Conservation (phyloP, 306 rosid genomes). For the Pyrus pyrifolia region DNA sequence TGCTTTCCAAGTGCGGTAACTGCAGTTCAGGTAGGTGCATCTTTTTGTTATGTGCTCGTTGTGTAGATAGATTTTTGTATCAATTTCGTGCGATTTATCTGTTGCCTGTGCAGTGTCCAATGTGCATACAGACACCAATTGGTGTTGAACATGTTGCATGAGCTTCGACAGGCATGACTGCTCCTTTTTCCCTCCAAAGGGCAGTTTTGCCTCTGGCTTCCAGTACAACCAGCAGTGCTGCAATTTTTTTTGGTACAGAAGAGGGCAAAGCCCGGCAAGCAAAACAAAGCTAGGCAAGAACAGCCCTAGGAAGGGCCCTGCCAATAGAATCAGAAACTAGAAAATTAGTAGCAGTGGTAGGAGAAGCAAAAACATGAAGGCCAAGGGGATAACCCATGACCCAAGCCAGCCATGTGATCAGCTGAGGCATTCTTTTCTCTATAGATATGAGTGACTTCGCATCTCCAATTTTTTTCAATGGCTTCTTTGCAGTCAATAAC, state of each 20-base stretch:
- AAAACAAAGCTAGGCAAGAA: not conserved
- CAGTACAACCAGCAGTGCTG: slow-evolving; percentile 46
- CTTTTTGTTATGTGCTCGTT: too few species aligned
- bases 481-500: not conserved
- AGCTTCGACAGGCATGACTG: slow-evolving; percentile 47
- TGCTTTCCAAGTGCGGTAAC: too few species aligned
- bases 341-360: not conserved
- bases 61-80: too few species aligned
- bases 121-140: slow-evolving; percentile 22
- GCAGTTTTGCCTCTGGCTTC: slow-evolving; percentile 50
- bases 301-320: not conserved
- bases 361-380: not conserved
- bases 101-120: too few species aligned
- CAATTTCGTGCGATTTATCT: too few species aligned
- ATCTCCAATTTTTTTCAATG: not conserved
- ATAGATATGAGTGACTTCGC: too few species aligned
- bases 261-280: too few species aligned
- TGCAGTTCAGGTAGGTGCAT: too few species aligned
- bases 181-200: slow-evolving; percentile 35
- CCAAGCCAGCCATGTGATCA: not conserved
- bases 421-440: too few species aligned
- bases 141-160: slow-evolving; percentile 40
- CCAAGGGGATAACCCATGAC: not conserved
- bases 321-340: not conserved
- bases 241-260: not conserved